phyloP scores from a whole-genome alignment of 2,329 filamentous ascomycete genomes.

The Scytalidium lignicola region DNA sequence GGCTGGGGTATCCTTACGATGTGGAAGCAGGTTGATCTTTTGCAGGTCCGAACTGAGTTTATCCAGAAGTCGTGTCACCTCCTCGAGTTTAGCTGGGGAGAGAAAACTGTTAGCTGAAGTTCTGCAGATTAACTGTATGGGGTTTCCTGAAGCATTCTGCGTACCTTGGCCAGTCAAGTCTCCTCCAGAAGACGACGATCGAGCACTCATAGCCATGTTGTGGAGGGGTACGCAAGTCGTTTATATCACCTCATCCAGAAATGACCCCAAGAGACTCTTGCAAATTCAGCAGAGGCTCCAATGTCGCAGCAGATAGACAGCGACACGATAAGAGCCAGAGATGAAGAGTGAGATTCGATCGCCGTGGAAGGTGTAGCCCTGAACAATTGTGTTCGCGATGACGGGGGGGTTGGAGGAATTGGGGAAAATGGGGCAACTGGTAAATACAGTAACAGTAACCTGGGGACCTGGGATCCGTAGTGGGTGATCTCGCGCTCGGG shows the following conservation, averaged over 20 bases:
- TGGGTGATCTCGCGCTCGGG: neutral
- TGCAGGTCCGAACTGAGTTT: constrained; percentile 58
- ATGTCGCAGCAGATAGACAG: no score
- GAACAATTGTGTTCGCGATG: no score
- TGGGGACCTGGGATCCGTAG: no score
- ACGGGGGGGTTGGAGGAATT: no score
- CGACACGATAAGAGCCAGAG: no score
- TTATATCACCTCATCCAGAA: no score
- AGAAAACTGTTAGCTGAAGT: neutral
- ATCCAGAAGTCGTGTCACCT: constrained; percentile 60
- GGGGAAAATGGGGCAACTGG: no score
- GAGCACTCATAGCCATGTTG: neutral
- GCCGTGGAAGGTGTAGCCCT: no score
- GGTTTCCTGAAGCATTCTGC: neutral
- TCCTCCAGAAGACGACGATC: neutral
- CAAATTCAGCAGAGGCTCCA: no score
- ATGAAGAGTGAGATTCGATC: no score
- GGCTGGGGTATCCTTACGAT: constrained; percentile 43
- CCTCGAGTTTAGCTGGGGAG: constrained; percentile 56
- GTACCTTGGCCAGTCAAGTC: constrained; percentile 2
- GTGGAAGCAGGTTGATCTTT: constrained; percentile 50
- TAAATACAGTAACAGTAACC: no score
- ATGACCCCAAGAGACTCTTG: no score
- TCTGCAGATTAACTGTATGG: neutral
- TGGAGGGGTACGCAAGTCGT: neutral